Percentiles rank a stretch among this genome's conserved stretches.
phyloP scores from a whole-genome alignment of 2,329 filamentous ascomycete genomes.

The Colletotrichum graminicola region DNA sequence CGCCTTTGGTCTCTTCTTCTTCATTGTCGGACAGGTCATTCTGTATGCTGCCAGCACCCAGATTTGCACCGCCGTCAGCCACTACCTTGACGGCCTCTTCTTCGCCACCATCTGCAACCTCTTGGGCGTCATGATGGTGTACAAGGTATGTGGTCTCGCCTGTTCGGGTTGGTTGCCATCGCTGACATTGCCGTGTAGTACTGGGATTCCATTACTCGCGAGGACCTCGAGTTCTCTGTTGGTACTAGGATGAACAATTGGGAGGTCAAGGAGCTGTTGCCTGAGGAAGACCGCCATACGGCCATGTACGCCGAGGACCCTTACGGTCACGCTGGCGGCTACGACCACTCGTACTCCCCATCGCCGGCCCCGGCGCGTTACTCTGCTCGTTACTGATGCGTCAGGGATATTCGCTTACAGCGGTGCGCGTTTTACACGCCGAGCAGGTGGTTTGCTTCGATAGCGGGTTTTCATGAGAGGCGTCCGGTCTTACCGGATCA shows the following conservation, averaged over 20 bases:
- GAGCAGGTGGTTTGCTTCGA: background rate
- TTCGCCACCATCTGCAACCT: constrained; percentile 95
- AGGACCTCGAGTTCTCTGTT: constrained; percentile 98
- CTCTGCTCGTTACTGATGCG: constrained; percentile 59
- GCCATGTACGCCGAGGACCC: constrained; percentile 80
- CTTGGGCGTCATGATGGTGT: constrained; percentile 98
- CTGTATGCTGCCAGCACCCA: constrained; percentile 89
- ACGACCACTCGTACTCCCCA: constrained; percentile 65
- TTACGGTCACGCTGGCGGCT: constrained; percentile 67
- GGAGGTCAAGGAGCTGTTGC: constrained; percentile 94
- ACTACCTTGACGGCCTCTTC: constrained; percentile 95
- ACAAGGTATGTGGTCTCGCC: constrained; percentile 76
- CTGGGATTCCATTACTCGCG: constrained; percentile 98
- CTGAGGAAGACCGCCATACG: constrained; percentile 81
- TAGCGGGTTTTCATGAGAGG: constrained; percentile 3
- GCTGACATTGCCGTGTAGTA: constrained; percentile 69
- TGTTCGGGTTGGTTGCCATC: constrained; percentile 13
- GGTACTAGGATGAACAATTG: constrained; percentile 96
- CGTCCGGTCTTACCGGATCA: background rate
- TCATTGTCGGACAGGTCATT: constrained; percentile 91
- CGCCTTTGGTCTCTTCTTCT: constrained; percentile 89
- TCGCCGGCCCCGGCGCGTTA: constrained; percentile 54
- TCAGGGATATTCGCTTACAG: background rate
- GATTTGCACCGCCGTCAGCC: constrained; percentile 86
- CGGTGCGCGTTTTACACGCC: background rate